Conservation (phyloP, 768 basidiomycete species). For the Pleurotus platypus region DNA sequence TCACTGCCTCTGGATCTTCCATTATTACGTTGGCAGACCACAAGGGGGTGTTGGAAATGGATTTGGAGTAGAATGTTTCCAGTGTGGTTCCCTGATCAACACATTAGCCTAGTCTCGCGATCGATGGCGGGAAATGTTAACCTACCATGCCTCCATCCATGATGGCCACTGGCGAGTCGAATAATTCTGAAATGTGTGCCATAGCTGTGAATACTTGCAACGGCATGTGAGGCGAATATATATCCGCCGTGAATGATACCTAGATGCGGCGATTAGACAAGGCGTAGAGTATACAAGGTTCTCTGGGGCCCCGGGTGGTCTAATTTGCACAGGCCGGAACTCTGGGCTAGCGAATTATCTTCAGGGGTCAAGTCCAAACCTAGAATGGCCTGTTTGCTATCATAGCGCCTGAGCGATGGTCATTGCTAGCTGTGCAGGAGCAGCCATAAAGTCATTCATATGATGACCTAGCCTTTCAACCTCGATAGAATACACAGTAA, state of each 20-base stretch:
- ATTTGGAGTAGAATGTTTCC: conserved; percentile 43
- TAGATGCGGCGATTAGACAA: neutral
- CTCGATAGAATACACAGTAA: no score
- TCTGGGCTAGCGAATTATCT: no score
- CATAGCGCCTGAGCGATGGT: no score
- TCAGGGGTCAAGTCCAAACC: no score
- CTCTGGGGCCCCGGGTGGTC: no score
- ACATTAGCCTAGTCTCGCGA: neutral
- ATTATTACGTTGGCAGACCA: conserved; percentile 70
- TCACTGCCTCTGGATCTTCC: conserved; percentile 48
- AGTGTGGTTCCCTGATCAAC: conserved; percentile 56
- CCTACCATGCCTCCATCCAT: conserved; percentile 49
- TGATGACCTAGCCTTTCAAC: no score
- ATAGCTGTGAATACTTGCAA: neutral
- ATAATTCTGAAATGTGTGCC: neutral
- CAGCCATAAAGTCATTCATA: no score
- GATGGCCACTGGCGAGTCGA: conserved; percentile 13
- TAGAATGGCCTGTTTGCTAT: no score
- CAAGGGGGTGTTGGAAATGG: conserved; percentile 51
- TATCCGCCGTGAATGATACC: neutral
- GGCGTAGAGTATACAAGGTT: no score
- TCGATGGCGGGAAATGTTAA: neutral
- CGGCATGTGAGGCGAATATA: neutral
- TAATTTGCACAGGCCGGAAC: no score
- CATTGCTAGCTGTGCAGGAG: no score